Evolutionary conservation across 768 basidiomycete species (phyloP).

Genomic region (Pseudohyphozyma bogoriensis): DNA sequence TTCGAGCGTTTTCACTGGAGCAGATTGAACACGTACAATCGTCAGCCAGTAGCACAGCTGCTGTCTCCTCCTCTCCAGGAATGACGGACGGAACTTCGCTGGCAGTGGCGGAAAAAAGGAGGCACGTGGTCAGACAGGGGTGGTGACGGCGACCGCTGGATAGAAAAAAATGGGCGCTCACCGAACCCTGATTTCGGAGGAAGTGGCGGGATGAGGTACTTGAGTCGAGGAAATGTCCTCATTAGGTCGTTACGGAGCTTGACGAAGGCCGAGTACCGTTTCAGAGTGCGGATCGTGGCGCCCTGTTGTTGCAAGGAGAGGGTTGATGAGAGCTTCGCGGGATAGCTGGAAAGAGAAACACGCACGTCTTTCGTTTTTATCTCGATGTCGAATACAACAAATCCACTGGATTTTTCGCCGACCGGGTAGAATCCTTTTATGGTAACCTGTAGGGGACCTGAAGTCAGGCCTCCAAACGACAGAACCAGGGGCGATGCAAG

Average conservation of each 20-base stretch:
- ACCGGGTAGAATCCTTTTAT: slow-evolving; percentile 12
- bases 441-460: neutral
- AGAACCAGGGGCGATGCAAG: neutral
- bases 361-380: slow-evolving; percentile 14
- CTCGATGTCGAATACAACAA: slow-evolving; percentile 28
- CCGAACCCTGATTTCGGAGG: slow-evolving; percentile 31
- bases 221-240: slow-evolving; percentile 11
- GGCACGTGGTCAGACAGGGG: neutral
- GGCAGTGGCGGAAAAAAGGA: neutral
- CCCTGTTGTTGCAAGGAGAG: slow-evolving; percentile 8
- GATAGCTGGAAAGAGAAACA: neutral
- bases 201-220: slow-evolving; percentile 13
- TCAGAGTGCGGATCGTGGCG: slow-evolving; percentile 16
- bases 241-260: slow-evolving; percentile 25
- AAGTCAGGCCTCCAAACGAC: no score
- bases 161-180: neutral
- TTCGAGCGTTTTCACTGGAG: neutral
- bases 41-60: slow-evolving; percentile 26
- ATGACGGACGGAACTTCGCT: slow-evolving; percentile 32
- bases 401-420: slow-evolving; percentile 18
- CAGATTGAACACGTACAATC: neutral
- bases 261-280: slow-evolving; percentile 33
- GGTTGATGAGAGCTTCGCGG: neutral
- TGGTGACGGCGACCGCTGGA: no score
- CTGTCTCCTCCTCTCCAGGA: slow-evolving; percentile 30